These are phyloP conservation scores for Claviceps capensis DNA, from an alignment of 2,329 filamentous ascomycete genomes.

Conservation along the genomic window DNA sequence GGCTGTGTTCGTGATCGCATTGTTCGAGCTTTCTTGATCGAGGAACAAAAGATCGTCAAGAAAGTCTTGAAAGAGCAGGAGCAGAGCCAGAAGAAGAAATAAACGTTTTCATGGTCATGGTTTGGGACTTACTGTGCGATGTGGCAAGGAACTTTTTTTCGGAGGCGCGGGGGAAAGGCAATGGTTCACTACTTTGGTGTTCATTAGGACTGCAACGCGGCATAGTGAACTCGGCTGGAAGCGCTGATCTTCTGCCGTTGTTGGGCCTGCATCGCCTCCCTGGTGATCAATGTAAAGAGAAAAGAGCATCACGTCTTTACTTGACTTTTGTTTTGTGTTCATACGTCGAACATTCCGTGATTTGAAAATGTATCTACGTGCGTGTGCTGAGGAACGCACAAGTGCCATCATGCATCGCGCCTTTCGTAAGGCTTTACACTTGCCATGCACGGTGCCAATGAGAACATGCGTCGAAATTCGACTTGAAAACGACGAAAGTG, in stretches of 20 bases:
- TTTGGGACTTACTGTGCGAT: constrained; percentile 20
- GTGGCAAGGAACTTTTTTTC: constrained; percentile 16
- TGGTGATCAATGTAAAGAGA: constrained; percentile 32
- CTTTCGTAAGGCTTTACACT: not conserved
- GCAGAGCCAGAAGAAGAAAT: constrained; percentile 56
- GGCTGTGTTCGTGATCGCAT: constrained; percentile 98
- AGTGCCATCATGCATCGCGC: not conserved
- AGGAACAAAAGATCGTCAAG: constrained; percentile 99
- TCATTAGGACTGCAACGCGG: constrained; percentile 33
- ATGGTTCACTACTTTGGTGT: constrained; percentile 41
- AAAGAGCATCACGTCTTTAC: constrained; percentile 21
- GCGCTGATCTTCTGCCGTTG: constrained; percentile 32
- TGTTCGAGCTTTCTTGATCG: constrained; percentile 95
- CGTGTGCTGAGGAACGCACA: not conserved
- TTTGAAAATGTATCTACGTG: not conserved
- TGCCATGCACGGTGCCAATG: not conserved
- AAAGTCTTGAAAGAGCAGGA: constrained; percentile 99
- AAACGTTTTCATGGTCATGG: constrained; percentile 30
- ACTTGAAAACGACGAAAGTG: not conserved
- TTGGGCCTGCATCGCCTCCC: constrained; percentile 28
- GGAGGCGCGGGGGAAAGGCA: constrained; percentile 8
- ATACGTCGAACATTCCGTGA: not conserved
- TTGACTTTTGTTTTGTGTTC: constrained; percentile 10
- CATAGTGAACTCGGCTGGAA: constrained; percentile 21
- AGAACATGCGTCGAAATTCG: not conserved